Evolutionary conservation across 2,329 filamentous ascomycete species (phyloP).

Genomic region (Zymoseptoria crescenta): DNA sequence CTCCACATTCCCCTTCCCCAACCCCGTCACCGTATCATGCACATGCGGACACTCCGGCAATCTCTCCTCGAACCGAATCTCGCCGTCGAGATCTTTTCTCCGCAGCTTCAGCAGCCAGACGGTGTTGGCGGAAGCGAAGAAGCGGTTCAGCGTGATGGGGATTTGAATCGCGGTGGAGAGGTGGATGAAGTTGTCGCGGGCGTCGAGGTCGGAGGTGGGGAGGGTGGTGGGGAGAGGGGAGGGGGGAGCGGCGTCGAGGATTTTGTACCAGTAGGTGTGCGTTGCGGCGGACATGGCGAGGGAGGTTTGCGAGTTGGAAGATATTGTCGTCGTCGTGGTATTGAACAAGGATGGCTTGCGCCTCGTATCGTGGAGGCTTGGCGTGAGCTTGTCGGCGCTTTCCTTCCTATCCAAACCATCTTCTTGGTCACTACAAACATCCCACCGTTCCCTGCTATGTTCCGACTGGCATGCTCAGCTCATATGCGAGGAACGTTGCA

Average conservation of each 20-base stretch:
- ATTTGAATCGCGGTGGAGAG: constrained; percentile 22
- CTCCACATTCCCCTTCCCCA: constrained; percentile 20
- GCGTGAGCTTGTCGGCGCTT: too few relatives aligned
- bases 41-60: constrained; percentile 21
- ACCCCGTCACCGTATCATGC: constrained; percentile 14
- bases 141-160: constrained; percentile 22
- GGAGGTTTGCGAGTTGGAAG: neutral
- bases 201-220: constrained; percentile 18
- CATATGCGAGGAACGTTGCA: too few relatives aligned
- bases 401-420: too few relatives aligned
- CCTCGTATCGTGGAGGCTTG: neutral
- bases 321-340: neutral
- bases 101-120: constrained; percentile 23
- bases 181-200: constrained; percentile 23
- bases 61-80: constrained; percentile 13
- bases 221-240: constrained; percentile 21
- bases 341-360: neutral
- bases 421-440: too few relatives aligned
- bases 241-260: constrained; percentile 18
- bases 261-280: constrained; percentile 25
- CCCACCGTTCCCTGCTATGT: too few relatives aligned
- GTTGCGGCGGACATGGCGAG: constrained; percentile 6
- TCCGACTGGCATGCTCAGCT: too few relatives aligned
- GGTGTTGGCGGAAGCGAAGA: constrained; percentile 17
- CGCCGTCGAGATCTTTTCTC: constrained; percentile 16